Percentiles rank a stretch among this genome's conserved stretches.
phyloP scores from a whole-genome alignment of 2,329 filamentous ascomycete genomes.

The Cryphonectria nitschkei region DNA sequence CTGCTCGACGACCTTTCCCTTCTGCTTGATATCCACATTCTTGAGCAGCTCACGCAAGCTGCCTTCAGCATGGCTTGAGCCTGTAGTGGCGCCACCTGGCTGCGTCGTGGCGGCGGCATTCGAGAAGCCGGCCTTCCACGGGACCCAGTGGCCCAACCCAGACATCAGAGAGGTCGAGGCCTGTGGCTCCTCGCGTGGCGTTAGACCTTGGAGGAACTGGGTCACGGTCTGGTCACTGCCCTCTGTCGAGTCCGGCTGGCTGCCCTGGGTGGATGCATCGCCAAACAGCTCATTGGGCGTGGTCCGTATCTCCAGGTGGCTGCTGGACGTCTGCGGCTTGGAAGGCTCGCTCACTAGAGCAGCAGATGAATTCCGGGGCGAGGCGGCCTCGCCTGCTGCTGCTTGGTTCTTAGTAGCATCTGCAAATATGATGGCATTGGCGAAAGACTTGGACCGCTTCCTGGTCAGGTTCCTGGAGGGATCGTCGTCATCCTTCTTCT shows the following conservation, averaged over 20 bases:
- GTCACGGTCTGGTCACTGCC: slow-evolving; percentile 28
- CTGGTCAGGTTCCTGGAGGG: slow-evolving; percentile 30
- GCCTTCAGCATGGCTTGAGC: slow-evolving; percentile 56
- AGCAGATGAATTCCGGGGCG: slow-evolving; percentile 42
- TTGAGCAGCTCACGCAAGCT: slow-evolving; percentile 58
- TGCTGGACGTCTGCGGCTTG: slow-evolving; percentile 59
- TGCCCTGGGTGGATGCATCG: slow-evolving; percentile 26
- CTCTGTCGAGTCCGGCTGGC: slow-evolving; percentile 36
- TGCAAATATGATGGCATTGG: slow-evolving; percentile 46
- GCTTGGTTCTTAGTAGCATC: slow-evolving; percentile 44
- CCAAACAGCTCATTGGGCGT: slow-evolving; percentile 35
- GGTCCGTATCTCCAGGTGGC: slow-evolving; percentile 51
- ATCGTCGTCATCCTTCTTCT: slow-evolving; percentile 21
- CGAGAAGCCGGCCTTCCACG: slow-evolving; percentile 43
- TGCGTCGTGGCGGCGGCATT: slow-evolving; percentile 30
- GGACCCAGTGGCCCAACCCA: slow-evolving; percentile 51
- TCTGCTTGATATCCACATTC: slow-evolving; percentile 36
- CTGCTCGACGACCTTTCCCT: slow-evolving; percentile 34
- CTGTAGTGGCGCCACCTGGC: slow-evolving; percentile 7
- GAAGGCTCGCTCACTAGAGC: slow-evolving; percentile 59
- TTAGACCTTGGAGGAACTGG: slow-evolving; percentile 32
- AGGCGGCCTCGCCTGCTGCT: slow-evolving; percentile 34
- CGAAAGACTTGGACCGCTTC: slow-evolving; percentile 48
- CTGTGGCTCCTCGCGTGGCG: slow-evolving; percentile 33
- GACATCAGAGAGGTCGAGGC: slow-evolving; percentile 40